Evolutionary conservation across 1,284 basidiomycete genomes (phyloP), one percentile per base, ranked within the genome.

Genomic region (Mycena citricolor): DNA sequence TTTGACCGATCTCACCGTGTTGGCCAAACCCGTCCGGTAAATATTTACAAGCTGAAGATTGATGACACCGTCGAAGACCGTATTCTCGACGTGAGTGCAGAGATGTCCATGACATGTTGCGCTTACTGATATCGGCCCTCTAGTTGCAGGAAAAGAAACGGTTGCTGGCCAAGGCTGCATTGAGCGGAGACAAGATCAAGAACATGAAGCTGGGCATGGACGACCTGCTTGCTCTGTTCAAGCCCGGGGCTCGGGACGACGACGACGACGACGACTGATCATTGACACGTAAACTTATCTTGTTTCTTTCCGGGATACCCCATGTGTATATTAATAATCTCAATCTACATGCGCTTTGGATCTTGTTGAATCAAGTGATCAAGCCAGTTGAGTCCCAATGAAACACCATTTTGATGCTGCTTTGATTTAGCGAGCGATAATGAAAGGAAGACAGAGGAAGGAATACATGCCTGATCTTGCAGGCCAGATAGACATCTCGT

Each of bases 1-100:
- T 95, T 95, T 57, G 95, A 97, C 63, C 86, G 95, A 41, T 87
- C 90, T 0, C 91, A 94, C 71, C 80, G 90, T 30, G 81, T 90
- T 42, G 93, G 94, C 8, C 95, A 98, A 68, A 86, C 73, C 36
- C 79, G 84, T 12, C 78, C 86, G 46, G 94, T 98, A 29, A 82
- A 88, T 61, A 94, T 98, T 55, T 94, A 85, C 75, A 99, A 99
- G 68, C 76, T 99, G 24, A 92, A 87, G 47, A 86, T 99, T 47
- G 80, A 83, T 30, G 73, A 83, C 33, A 95, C 93, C 0, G 90
- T 98, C 8, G 95, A 99, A 58, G 85, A 94, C 60, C 82, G 93
- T 26, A 94, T 93, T 48, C 70, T 93, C 24, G 73, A 73, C 55
- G 81, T 87, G 47, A 52, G 72, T 61, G 14, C 20, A 24, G 5